A percentile compares a stretch with the other conserved stretches of the same genome.
These are phyloP conservation scores for Coemansia sp. DNA, from an alignment of 192 early-diverging fungal species.

Conservation along the genomic window DNA sequence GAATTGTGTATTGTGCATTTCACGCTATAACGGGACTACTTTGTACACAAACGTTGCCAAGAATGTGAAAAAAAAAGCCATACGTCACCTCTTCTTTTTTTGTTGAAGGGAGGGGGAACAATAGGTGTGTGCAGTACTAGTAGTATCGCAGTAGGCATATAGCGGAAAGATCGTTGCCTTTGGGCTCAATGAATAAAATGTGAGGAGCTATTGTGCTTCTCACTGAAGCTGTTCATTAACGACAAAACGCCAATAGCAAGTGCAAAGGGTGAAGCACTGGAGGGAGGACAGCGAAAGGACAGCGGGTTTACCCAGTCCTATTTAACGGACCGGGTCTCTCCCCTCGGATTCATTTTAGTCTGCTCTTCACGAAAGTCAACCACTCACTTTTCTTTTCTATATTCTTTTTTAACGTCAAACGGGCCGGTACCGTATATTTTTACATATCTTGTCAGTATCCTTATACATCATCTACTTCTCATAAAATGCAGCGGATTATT, in stretches of 20 bases:
- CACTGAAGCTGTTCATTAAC: background rate
- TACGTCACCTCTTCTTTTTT: background rate
- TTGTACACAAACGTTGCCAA: constrained; percentile 8
- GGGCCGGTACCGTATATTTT: constrained; percentile 7
- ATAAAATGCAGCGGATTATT: constrained; percentile 9
- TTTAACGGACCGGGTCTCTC: background rate
- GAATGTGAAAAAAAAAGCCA: background rate
- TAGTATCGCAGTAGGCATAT: constrained; percentile 8
- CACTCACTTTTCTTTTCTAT: background rate
- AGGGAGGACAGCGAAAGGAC: background rate
- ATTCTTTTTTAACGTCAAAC: background rate
- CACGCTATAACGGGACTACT: background rate
- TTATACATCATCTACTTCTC: background rate
- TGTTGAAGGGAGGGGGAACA: background rate
- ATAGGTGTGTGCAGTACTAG: background rate
- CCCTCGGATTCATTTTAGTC: background rate
- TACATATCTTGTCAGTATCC: background rate
- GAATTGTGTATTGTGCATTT: constrained; percentile 9
- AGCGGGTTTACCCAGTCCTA: background rate
- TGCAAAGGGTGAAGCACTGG: background rate
- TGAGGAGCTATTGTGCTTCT: background rate
- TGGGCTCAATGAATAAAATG: background rate
- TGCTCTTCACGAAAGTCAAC: background rate
- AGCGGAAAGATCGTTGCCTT: background rate
- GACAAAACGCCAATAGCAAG: background rate